These are phyloP conservation scores for Gossypium davidsonii DNA, from an alignment of 441 rosid species.

Conservation along the genomic window DNA sequence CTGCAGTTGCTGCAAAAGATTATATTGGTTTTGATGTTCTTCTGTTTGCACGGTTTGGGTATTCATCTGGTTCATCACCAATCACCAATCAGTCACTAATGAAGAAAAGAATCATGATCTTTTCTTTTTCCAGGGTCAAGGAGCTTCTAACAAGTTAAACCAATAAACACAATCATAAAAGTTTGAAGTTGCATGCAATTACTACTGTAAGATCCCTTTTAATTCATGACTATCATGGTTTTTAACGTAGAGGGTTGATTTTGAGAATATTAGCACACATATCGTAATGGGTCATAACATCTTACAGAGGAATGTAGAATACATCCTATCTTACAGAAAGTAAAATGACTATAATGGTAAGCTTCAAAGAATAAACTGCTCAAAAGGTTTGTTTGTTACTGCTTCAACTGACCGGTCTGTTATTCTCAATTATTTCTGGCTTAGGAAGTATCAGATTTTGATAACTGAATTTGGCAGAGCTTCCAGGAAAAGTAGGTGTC, in stretches of 20 bases:
- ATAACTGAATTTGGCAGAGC: conserved; percentile 14
- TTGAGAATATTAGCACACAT: not conserved
- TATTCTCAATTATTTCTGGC: conserved; percentile 6
- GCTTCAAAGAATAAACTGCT: not conserved
- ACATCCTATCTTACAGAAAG: not conserved
- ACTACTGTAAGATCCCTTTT: conserved; percentile 4
- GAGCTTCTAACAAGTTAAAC: not conserved
- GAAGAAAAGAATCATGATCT: not conserved
- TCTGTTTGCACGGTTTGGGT: conserved; percentile 8
- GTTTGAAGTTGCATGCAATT: not conserved
- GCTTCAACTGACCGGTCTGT: conserved; percentile 15
- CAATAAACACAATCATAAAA: not conserved
- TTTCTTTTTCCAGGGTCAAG: not conserved
- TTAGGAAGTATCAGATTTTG: conserved; percentile 11
- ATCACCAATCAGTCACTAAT: not conserved
- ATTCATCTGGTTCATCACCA: conserved; percentile 14
- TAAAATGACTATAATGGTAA: not conserved
- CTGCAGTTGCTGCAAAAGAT: conserved; percentile 12
- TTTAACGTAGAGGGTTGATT: not conserved
- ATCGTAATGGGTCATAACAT: not conserved
- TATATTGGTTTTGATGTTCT: conserved; percentile 9
- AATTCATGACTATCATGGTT: not conserved
- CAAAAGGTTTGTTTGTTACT: not conserved
- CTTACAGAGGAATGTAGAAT: not conserved
- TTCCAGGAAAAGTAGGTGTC: conserved; percentile 11